A percentile compares a stretch with the other conserved stretches of the same genome.
phyloP scores from a whole-genome alignment of 805 yeast species.

The Jamesozyma piceae region DNA sequence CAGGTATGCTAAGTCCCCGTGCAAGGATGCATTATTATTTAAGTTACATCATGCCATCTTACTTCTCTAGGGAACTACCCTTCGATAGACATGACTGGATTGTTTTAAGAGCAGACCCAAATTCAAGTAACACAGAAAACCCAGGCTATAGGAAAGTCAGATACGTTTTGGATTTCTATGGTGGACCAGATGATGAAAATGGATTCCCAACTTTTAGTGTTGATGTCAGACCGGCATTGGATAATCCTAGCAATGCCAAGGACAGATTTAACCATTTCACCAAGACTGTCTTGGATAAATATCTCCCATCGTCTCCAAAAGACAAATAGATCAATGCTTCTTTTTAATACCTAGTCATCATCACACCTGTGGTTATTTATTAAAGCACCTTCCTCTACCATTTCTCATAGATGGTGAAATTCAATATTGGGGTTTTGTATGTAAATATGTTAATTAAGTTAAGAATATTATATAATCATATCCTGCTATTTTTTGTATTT shows the following conservation, averaged over 20 bases:
- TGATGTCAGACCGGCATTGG: slow-evolving; percentile 94
- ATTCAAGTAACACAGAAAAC: slow-evolving; percentile 23
- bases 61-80: slow-evolving; percentile 72
- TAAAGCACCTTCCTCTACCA: no score
- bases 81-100: slow-evolving; percentile 99
- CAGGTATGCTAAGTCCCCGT: slow-evolving; percentile 77
- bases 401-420: no score
- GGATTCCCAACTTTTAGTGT: slow-evolving; percentile 87
- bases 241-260: slow-evolving; percentile 46
- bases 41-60: slow-evolving; percentile 61
- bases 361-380: no score
- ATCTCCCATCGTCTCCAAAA: not conserved
- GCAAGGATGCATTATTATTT: slow-evolving; percentile 61
- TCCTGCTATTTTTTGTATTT: no score
- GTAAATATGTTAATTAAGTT: no score
- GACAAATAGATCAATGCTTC: no score
- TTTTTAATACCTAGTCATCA: no score
- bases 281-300: slow-evolving; percentile 57
- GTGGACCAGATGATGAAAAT: slow-evolving; percentile 85
- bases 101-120: slow-evolving; percentile 55
- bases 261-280: slow-evolving; percentile 69
- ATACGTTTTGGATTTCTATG: slow-evolving; percentile 90
- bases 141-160: slow-evolving; percentile 62
- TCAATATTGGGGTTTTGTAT: no score
- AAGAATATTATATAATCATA: no score